phyloP scores from a whole-genome alignment of 257 asterid species.

The Solanum medicagineum region DNA sequence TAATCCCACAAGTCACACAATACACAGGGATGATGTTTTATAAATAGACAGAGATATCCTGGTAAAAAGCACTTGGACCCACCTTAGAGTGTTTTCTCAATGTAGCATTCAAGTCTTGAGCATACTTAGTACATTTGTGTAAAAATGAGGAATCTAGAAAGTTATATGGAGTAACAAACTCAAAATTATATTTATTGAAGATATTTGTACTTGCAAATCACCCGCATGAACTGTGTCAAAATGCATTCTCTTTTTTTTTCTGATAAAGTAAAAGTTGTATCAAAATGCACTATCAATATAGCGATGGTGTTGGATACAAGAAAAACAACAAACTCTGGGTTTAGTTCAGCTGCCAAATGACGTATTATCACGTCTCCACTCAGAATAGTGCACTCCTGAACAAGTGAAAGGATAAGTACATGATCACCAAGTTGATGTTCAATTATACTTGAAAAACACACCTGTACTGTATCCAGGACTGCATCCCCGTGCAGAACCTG shows the following conservation, averaged over 20 bases:
- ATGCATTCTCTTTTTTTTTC: neutral
- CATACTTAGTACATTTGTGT: neutral
- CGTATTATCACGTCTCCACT: constrained; percentile 93
- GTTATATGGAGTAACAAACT: neutral
- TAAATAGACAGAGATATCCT: neutral
- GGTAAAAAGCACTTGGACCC: neutral
- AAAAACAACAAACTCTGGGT: constrained; percentile 74
- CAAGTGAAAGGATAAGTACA: constrained; percentile 2
- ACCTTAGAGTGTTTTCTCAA: neutral
- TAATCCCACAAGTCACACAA: no score
- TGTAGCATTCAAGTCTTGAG: neutral
- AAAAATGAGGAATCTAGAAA: neutral
- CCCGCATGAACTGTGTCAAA: neutral
- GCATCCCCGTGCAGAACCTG: constrained; percentile 99
- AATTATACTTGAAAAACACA: constrained; percentile 17
- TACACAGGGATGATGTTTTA: neutral
- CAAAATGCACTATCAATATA: neutral
- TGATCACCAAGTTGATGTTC: constrained; percentile 1
- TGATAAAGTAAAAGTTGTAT: neutral
- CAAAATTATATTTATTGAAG: neutral
- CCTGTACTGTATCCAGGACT: constrained; percentile 77
- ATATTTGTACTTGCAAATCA: neutral
- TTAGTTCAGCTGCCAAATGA: constrained; percentile 68
- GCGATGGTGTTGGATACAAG: constrained; percentile 56
- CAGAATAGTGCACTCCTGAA: constrained; percentile 89